A percentile compares a stretch with the other conserved stretches of the same genome.
Conservation (phyloP, 75 land plant genomes). For the Cryptomeria japonica region DNA sequence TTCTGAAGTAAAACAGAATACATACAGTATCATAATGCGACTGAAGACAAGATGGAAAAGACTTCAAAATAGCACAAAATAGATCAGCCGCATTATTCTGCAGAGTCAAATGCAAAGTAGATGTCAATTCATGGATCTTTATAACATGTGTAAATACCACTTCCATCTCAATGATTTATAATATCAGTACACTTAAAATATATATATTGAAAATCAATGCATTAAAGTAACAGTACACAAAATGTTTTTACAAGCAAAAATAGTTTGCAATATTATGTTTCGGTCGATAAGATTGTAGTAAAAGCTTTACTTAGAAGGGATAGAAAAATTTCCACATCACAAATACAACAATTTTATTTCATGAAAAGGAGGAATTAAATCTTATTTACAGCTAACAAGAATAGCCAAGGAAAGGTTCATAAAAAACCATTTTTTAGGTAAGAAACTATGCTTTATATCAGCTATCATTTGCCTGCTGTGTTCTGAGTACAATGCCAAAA, state of each 20-base stretch:
- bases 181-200: background rate
- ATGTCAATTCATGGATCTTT: background rate
- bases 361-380: background rate
- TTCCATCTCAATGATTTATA: background rate
- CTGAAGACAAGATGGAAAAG: constrained; percentile 71
- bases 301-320: background rate
- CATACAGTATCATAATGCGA: constrained; percentile 75
- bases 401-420: background rate
- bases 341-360: background rate
- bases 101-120: background rate
- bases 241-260: background rate
- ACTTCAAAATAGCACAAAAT: constrained; percentile 52
- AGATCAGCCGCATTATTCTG: constrained; percentile 77
- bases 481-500: background rate
- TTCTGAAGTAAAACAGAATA: background rate
- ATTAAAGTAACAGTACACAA: background rate
- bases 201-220: background rate
- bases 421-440: background rate
- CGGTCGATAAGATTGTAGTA: background rate
- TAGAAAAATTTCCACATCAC: background rate
- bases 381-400: background rate
- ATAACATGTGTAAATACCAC: background rate
- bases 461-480: background rate
- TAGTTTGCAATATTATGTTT: background rate
- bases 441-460: background rate